Evolutionary conservation across 768 basidiomycete genomes (phyloP).

Genomic region (Dacryopinax spathularia): DNA sequence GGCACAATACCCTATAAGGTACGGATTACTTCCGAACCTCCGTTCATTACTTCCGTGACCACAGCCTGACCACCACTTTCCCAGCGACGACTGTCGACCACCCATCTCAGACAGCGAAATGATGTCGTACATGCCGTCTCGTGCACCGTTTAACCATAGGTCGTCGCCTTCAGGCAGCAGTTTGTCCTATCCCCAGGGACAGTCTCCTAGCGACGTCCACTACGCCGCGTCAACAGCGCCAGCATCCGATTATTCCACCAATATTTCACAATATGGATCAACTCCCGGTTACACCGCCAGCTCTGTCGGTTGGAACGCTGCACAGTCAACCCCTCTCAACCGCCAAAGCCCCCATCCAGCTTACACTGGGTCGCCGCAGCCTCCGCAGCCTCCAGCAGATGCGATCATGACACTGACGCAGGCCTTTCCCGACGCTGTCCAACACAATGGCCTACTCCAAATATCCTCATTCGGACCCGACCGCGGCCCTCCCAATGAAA

Average conservation of each 20-base stretch:
- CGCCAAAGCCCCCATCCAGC: neutral
- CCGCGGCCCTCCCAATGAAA: neutral
- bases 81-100: neutral
- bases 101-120: slow-evolving; percentile 2
- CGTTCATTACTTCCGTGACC: slow-evolving; percentile 3
- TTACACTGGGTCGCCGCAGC: neutral
- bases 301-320: neutral
- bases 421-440: neutral
- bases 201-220: neutral
- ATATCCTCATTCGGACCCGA: neutral
- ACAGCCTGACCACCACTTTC: neutral
- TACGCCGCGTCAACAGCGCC: neutral
- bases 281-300: neutral
- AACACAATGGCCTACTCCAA: neutral
- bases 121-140: slow-evolving; percentile 2
- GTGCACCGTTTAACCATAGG: slow-evolving; percentile 1
- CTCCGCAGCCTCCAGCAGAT: neutral
- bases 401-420: too few relatives aligned
- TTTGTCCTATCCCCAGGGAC: neutral
- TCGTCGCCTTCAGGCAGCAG: neutral
- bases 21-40: neutral
- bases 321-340: neutral
- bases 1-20: slow-evolving; percentile 3
- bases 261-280: neutral
- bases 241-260: neutral